phyloP scores from a whole-genome alignment of 78 protist species.

The Isochrysis galbana region DNA sequence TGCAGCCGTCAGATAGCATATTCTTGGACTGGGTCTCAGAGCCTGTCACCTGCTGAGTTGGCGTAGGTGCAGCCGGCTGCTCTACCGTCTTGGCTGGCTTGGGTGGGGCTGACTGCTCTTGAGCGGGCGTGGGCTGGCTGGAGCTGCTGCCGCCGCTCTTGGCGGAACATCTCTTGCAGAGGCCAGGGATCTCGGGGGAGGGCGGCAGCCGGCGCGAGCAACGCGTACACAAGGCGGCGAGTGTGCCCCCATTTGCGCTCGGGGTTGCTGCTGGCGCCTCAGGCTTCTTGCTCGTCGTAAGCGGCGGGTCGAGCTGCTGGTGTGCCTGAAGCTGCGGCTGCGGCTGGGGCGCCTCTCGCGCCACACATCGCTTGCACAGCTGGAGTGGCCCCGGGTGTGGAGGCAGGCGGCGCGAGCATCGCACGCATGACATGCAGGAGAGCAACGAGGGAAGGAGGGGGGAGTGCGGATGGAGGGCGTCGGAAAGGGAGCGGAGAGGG shows the following conservation, averaged over 20 bases:
- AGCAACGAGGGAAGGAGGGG: too few relatives aligned
- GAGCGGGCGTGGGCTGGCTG: too few relatives aligned
- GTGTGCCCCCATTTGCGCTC: neutral
- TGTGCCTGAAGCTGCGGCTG: neutral
- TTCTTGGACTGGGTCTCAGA: too few relatives aligned
- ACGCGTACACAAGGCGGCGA: neutral
- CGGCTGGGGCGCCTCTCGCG: neutral
- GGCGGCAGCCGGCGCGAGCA: neutral
- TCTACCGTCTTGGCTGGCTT: too few relatives aligned
- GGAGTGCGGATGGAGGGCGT: too few relatives aligned
- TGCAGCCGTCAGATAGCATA: too few relatives aligned
- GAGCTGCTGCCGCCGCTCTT: too few relatives aligned
- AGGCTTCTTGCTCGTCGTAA: neutral
- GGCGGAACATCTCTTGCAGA: too few relatives aligned
- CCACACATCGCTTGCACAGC: neutral
- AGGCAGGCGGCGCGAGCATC: neutral
- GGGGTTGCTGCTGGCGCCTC: neutral
- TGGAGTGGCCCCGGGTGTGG: neutral
- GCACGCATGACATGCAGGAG: neutral
- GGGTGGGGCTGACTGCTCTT: too few relatives aligned
- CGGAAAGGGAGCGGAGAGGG: too few relatives aligned
- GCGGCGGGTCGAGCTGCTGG: neutral
- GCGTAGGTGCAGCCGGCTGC: too few relatives aligned
- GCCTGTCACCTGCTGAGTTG: too few relatives aligned
- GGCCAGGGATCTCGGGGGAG: neutral